Percentiles rank a stretch among this genome's conserved stretches.
Evolutionary conservation across 257 asterid genomes (phyloP).

Genomic region (Solanum corneliomulleri): DNA sequence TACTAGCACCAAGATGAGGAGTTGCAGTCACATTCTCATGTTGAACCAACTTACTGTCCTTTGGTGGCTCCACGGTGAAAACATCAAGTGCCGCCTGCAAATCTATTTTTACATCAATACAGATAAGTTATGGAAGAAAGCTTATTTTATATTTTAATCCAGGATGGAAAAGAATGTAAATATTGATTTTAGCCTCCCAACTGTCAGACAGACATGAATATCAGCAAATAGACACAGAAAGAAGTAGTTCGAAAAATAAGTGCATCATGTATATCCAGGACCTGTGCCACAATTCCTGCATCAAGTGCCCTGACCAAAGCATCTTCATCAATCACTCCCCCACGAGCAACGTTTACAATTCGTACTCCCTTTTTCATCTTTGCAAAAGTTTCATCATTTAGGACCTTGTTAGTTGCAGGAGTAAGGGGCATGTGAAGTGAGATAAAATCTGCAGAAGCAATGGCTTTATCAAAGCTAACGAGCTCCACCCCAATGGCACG

Average conservation of each 20-base stretch:
- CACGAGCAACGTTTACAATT: slow-evolving; percentile 89
- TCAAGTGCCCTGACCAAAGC: slow-evolving; percentile 81
- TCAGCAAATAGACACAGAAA: neutral
- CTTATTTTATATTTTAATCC: neutral
- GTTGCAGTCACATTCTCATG: slow-evolving; percentile 71
- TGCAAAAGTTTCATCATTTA: slow-evolving; percentile 71
- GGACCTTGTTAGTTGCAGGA: slow-evolving; percentile 56
- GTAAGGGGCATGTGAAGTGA: slow-evolving; percentile 96
- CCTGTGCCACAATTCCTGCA: slow-evolving; percentile 93
- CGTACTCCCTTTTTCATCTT: slow-evolving; percentile 94
- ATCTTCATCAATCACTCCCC: slow-evolving; percentile 95
- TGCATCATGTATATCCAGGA: slow-evolving; percentile 2
- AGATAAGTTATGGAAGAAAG: neutral
- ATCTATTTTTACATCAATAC: neutral
- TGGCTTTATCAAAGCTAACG: slow-evolving; percentile 81
- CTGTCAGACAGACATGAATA: neutral
- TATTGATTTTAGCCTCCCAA: neutral
- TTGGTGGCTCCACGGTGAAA: slow-evolving; percentile 89
- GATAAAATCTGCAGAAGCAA: slow-evolving; percentile 65
- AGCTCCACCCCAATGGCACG: slow-evolving; percentile 85
- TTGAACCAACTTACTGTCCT: slow-evolving; percentile 68
- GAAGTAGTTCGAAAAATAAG: neutral
- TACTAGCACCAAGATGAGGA: slow-evolving; percentile 98
- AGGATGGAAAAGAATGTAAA: neutral
- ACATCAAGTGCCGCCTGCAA: slow-evolving; percentile 97